phyloP scores from a whole-genome alignment of 139 green algal species.

The Spirogloea muscicola region DNA sequence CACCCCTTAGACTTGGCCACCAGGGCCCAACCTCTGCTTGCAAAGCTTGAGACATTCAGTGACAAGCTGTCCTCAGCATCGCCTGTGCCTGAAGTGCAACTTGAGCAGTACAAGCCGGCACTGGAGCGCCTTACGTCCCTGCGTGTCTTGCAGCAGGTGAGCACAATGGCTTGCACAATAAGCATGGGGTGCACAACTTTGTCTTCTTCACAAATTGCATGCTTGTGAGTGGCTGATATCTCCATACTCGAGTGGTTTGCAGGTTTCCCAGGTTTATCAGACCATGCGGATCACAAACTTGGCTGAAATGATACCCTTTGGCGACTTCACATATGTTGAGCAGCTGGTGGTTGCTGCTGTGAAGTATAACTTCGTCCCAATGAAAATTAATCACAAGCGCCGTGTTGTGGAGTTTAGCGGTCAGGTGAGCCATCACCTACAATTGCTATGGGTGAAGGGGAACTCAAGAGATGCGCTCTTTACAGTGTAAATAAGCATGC shows the following conservation, averaged over 20 bases:
- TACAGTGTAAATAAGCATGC: too few relatives aligned
- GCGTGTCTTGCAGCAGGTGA: conserved; percentile 85
- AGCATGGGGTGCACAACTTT: too few relatives aligned
- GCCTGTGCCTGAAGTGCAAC: conserved; percentile 63
- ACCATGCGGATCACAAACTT: conserved; percentile 65
- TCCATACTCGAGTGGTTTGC: conserved; percentile 2
- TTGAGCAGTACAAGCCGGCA: conserved; percentile 44
- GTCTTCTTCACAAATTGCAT: too few relatives aligned
- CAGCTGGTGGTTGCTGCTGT: conserved; percentile 85
- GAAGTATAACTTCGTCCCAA: conserved; percentile 77
- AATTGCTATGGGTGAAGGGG: too few relatives aligned
- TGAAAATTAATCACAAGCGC: conserved; percentile 81
- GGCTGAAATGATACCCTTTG: conserved; percentile 67
- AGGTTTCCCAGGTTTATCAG: conserved; percentile 64
- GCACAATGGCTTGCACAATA: conserved; percentile 10
- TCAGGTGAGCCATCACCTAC: conserved; percentile 60
- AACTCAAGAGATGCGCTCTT: too few relatives aligned
- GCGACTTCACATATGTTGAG: conserved; percentile 73
- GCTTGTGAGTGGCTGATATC: too few relatives aligned
- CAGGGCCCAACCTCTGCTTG: conserved; percentile 71
- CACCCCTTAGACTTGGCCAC: conserved; percentile 84
- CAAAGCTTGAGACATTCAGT: conserved; percentile 52
- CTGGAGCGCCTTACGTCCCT: conserved; percentile 67
- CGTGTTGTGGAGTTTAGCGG: conserved; percentile 83
- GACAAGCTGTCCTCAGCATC: conserved; percentile 50